Conservation (phyloP, 345 rosid species). For the Triadica sebifera region DNA sequence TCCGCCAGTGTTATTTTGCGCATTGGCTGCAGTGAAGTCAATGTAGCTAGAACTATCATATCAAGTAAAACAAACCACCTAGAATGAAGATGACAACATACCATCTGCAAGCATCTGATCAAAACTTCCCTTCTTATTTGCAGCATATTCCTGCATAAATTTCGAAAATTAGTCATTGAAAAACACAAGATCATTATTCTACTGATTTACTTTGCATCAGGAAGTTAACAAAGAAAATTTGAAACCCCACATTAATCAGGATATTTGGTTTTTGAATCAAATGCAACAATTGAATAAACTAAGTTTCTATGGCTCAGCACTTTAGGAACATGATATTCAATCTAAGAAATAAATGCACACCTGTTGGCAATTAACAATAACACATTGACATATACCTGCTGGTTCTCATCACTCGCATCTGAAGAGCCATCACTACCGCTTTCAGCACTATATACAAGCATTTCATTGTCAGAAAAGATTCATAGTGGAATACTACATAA, state of each 20-base stretch:
- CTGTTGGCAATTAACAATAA: background rate
- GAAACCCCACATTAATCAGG: background rate
- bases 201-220: background rate
- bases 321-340: background rate
- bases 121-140: constrained; percentile 62
- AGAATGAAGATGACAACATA: constrained; percentile 23
- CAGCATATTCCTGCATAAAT: constrained; percentile 48
- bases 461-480: constrained; percentile 18
- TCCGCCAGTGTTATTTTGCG: constrained; percentile 49
- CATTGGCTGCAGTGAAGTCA: constrained; percentile 52
- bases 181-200: too few species aligned
- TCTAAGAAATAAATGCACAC: background rate
- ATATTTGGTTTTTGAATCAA: background rate
- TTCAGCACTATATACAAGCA: constrained; percentile 59
- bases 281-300: background rate
- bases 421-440: constrained; percentile 94
- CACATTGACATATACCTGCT: constrained; percentile 45
- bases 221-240: constrained; percentile 3
- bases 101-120: constrained; percentile 88
- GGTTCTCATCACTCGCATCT: constrained; percentile 75
- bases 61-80: constrained; percentile 1
- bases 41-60: constrained; percentile 14
- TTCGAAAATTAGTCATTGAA: constrained; percentile 2
- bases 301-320: background rate
- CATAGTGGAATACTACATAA: background rate